Base-by-base conservation (phyloP, 2,329 filamentous ascomycete species). In the Reticulascus tulasneorum region DNA sequence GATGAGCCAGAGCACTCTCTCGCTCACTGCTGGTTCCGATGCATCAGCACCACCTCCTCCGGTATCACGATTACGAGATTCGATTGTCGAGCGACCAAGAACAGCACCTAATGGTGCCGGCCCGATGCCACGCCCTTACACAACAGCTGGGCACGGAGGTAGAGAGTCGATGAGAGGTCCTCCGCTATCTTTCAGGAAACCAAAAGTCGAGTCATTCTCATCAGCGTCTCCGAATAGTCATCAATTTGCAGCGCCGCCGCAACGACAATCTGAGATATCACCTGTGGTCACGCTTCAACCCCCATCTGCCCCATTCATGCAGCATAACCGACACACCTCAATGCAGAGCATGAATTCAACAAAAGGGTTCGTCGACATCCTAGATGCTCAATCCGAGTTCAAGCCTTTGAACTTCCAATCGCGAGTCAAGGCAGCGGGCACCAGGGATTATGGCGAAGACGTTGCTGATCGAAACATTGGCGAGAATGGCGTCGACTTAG, bases 381-480 rank as follows among this genome's bases (percentile, higher is more conserved):
- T 81, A 3, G 77, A 81, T 44, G 77, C 76, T 1, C 71, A 76
- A 40, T 72, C 73, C 1, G 69, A 64, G 18, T 60, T 79, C 24
- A 67, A 54, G 19, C 65, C 67, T 0, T 57, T 63, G 3, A 64
- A 75, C 40, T 77, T 78, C 45, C 58, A 59, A 30, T 59, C 60
- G 9, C 63, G 74, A 12, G 47, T 78, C 4, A 54, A 66, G 36
- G 74, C 75, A 1, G 51, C 71, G 1, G 76, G 75, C 2, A 59
- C 62, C 0, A 64, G 67, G 27, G 69, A 75, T 32, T 81, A 77
- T 46, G 78, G 73, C n/a, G 80, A 84, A 51, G 78, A 82, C 50
- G 76, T 82, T 2, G 78, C 77, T 2, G 76, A 81, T 45, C 66
- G 79, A 22, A 83, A 83, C 42, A 60, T 77, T 29, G 56, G 53